Percentiles rank a stretch among this genome's conserved stretches.
Evolutionary conservation across 805 yeast genomes (phyloP).

Genomic region (Candida qinlingensis): DNA sequence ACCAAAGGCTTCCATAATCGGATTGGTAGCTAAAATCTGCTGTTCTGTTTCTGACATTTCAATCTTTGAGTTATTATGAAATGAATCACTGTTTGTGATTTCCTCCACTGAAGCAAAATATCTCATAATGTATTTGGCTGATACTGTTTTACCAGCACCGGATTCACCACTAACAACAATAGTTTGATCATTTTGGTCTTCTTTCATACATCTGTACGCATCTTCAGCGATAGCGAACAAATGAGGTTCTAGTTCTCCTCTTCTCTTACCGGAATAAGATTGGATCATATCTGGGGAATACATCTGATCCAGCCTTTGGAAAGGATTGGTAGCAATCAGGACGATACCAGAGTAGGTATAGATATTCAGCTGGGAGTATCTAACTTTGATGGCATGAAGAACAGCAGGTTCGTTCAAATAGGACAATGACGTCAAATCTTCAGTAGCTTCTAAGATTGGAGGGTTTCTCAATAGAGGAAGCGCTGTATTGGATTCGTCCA

Average conservation of each 20-base stretch:
- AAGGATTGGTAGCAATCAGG: slow-evolving; percentile 93
- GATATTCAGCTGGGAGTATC: slow-evolving; percentile 85
- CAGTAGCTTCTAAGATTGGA: slow-evolving; percentile 86
- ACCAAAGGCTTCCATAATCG: slow-evolving; percentile 97
- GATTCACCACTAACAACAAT: slow-evolving; percentile 97
- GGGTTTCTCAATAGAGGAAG: slow-evolving; percentile 87
- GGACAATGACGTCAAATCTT: slow-evolving; percentile 87
- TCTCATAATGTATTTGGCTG: slow-evolving; percentile 96
- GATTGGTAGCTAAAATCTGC: slow-evolving; percentile 93
- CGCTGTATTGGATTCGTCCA: slow-evolving; percentile 31
- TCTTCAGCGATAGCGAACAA: slow-evolving; percentile 97
- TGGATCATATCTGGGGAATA: slow-evolving; percentile 91
- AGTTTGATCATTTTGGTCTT: slow-evolving; percentile 82
- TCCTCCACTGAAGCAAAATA: slow-evolving; percentile 92
- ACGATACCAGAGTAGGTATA: slow-evolving; percentile 97
- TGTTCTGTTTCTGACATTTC: slow-evolving; percentile 90
- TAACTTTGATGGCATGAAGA: slow-evolving; percentile 82
- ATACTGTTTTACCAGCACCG: slow-evolving; percentile 97
- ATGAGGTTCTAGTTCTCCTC: slow-evolving; percentile 97
- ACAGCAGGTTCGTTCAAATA: slow-evolving; percentile 96
- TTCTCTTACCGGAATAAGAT: slow-evolving; percentile 85
- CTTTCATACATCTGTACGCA: slow-evolving; percentile 91
- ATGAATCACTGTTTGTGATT: slow-evolving; percentile 27
- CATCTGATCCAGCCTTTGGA: slow-evolving; percentile 84
- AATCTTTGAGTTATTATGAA: slow-evolving; percentile 36